phyloP scores from a whole-genome alignment of 108 stramenopile genomes.

The Thalassiosira profunda region DNA sequence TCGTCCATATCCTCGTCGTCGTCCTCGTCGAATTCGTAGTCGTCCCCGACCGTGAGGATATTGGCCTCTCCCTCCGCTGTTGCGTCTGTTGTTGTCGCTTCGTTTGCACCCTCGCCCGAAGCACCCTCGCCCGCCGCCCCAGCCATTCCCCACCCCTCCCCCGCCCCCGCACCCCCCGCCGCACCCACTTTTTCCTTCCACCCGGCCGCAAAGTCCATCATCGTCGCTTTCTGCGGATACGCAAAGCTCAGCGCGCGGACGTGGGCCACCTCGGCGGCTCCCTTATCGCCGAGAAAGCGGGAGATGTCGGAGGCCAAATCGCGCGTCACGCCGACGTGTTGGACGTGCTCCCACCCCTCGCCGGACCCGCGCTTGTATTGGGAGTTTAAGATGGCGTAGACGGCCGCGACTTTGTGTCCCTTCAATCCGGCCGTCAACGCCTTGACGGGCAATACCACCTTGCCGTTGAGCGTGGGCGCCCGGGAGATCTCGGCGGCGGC shows the following conservation, averaged over 20 bases:
- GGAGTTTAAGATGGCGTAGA: conserved; percentile 74
- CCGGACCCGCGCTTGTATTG: conserved; percentile 63
- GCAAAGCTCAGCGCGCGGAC: conserved; percentile 78
- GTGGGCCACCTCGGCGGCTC: conserved; percentile 50
- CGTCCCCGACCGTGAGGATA: conserved; percentile 8
- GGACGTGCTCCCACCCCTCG: conserved; percentile 72
- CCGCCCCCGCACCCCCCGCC: conserved; percentile 37
- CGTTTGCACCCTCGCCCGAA: background rate
- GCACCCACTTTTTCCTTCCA: conserved; percentile 69
- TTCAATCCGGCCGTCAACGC: conserved; percentile 61
- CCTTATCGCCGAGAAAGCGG: conserved; percentile 35
- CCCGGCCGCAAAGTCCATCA: conserved; percentile 74
- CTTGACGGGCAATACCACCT: conserved; percentile 66
- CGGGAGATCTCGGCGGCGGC: conserved; percentile 15
- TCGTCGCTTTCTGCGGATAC: conserved; percentile 73
- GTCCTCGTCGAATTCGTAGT: conserved; percentile 52
- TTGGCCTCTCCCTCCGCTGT: no score
- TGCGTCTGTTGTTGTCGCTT: background rate
- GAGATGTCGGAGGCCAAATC: conserved; percentile 54
- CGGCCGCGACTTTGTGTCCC: conserved; percentile 70
- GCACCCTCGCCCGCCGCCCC: conserved; percentile 23
- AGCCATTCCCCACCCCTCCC: conserved; percentile 28
- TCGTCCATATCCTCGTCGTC: conserved; percentile 85
- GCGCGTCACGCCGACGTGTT: conserved; percentile 66
- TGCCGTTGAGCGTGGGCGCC: conserved; percentile 79